Evolutionary conservation across 768 basidiomycete species (phyloP).

Genomic region (Astraeus odoratus): DNA sequence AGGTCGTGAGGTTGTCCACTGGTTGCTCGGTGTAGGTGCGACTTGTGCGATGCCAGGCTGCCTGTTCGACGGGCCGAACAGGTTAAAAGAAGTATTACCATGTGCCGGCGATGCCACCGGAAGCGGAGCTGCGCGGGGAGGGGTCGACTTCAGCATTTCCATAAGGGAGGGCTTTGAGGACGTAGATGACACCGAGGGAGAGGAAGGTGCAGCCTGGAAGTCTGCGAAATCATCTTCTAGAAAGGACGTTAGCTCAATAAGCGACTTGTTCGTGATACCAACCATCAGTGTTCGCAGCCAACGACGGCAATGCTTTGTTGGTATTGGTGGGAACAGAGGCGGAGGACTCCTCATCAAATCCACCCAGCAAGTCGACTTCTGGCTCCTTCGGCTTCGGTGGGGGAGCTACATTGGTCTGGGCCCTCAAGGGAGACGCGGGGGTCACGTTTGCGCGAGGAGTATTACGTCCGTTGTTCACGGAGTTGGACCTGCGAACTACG

Average conservation of each 20-base stretch:
- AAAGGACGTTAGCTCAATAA: slow-evolving; percentile 7
- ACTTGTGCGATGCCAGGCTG: slow-evolving; percentile 18
- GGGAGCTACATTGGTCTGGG: slow-evolving; percentile 22
- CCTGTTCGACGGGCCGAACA: slow-evolving; percentile 21
- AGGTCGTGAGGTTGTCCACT: slow-evolving; percentile 21
- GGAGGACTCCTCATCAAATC: slow-evolving; percentile 56
- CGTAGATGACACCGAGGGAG: slow-evolving; percentile 28
- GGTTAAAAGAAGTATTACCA: slow-evolving; percentile 10
- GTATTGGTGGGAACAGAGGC: slow-evolving; percentile 15
- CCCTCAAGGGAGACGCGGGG: slow-evolving; percentile 35
- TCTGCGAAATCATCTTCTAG: slow-evolving; percentile 81
- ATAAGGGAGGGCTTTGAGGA: slow-evolving; percentile 38
- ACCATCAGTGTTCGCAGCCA: slow-evolving; percentile 24
- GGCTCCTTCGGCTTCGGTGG: slow-evolving; percentile 40
- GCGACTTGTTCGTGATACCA: neutral
- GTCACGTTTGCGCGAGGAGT: slow-evolving; percentile 26
- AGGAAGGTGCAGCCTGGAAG: slow-evolving; percentile 68
- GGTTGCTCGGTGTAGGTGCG: slow-evolving; percentile 13
- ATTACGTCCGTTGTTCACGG: slow-evolving; percentile 23
- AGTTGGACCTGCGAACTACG: slow-evolving; percentile 32
- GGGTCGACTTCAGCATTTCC: slow-evolving; percentile 38
- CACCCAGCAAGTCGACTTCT: slow-evolving; percentile 70
- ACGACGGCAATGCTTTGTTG: slow-evolving; percentile 26
- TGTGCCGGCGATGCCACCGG: slow-evolving; percentile 18
- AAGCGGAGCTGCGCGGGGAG: slow-evolving; percentile 18